Percentiles rank a stretch among this genome's conserved stretches.
Evolutionary conservation across 805 yeast genomes (phyloP).

Genomic region (Grigorovia humatica): DNA sequence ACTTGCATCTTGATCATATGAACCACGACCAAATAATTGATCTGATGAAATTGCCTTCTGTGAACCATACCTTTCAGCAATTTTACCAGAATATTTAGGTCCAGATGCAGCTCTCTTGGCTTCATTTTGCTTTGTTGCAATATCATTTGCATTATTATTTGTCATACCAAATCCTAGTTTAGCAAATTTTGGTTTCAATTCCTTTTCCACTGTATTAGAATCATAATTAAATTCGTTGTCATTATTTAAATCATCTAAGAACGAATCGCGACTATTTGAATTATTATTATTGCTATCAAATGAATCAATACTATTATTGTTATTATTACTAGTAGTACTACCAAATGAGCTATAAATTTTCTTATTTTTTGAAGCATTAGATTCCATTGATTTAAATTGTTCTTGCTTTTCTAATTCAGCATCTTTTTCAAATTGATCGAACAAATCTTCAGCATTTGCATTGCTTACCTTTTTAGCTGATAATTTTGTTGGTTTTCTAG

Average conservation of each 20-base stretch:
- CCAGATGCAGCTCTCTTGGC: slow-evolving; percentile 37
- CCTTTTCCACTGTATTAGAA: slow-evolving; percentile 11
- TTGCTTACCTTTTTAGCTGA: slow-evolving; percentile 48
- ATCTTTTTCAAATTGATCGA: slow-evolving; percentile 60
- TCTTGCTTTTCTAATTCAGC: slow-evolving; percentile 62
- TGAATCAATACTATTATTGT: slow-evolving; percentile 7
- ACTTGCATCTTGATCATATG: slow-evolving; percentile 66
- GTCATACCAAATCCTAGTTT: slow-evolving; percentile 88
- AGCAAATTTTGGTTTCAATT: slow-evolving; percentile 58
- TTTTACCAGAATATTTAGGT: slow-evolving; percentile 62
- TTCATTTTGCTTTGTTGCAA: slow-evolving; percentile 33
- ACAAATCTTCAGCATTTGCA: slow-evolving; percentile 38
- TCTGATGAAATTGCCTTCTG: slow-evolving; percentile 96
- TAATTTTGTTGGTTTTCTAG: slow-evolving; percentile 46
- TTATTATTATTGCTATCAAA: slow-evolving; percentile 4
- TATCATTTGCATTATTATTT: slow-evolving; percentile 44
- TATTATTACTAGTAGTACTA: slow-evolving; percentile 14
- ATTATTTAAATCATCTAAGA: slow-evolving; percentile 10
- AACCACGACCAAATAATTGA: slow-evolving; percentile 83
- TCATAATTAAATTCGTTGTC: slow-evolving; percentile 5
- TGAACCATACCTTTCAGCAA: slow-evolving; percentile 65
- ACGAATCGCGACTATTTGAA: slow-evolving; percentile 10
- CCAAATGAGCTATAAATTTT: slow-evolving; percentile 5
- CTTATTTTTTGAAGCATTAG: not conserved
- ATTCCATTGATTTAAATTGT: slow-evolving; percentile 1